Evolutionary conservation across 345 rosid species (phyloP), one percentile per base, ranked within the genome.

Genomic region (Eucalyptus cloeziana): DNA sequence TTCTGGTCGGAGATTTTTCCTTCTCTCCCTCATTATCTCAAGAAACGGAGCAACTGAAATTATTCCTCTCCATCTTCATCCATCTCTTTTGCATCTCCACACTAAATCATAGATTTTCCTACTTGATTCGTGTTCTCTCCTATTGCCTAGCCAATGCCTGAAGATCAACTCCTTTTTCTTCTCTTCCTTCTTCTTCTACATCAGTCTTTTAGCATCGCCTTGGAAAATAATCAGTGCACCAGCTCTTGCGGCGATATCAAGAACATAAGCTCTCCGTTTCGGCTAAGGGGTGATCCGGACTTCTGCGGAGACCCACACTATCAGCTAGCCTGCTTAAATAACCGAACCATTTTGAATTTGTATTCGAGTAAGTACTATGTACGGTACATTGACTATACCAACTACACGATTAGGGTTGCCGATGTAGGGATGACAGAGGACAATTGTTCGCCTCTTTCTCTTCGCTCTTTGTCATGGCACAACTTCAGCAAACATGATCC

Each of bases 271-370:
- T 67, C 0, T 31, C 40, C 22, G 0, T 67, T 67, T 31, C 6
- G 22, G 8, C 40, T 2, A 0, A 67, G 4, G 21, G 10, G 21
- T 0, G 5, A 67, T 31, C 40, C 3, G 0, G 4, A 67, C 3
- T 0, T 2, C 22, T 67, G 21, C 6, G 6, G 3, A 0, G 5
- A 67, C 37, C 21, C 17, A 0, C 1, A 0, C 4, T 69, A 16
- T 69, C 44, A 69, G 4, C 80, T 69, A 31, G 21, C 4, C 3
- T 69, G 7, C 22, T 4, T 69, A 33, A 69, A 69, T 31, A 67
- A 31, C 2, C 43, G 1, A 19, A 15, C 19, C 6, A 3, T 67
- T 16, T 31, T 67, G 22, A 16, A 62, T 62, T 64, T 64, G 79
- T 15, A 15, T 8, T 31, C 21, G 2, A 17, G 21, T 1, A 4